Base-by-base conservation (phyloP, 192 early-diverging fungal genomes). In the Entomortierella chlamydospora region DNA sequence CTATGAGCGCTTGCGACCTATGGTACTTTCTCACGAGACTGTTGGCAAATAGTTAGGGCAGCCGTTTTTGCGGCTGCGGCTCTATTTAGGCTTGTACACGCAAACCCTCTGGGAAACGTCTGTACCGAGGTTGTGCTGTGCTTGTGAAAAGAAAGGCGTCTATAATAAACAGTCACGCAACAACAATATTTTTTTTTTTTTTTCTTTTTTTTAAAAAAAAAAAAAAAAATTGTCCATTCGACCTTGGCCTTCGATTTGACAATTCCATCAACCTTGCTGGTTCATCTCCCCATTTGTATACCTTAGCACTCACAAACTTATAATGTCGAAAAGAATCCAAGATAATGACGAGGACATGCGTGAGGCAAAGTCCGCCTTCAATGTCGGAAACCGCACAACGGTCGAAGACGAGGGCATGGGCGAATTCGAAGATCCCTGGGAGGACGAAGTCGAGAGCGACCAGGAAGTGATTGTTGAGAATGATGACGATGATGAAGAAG, bases 361-460 rank as follows among this genome's bases (percentile, higher is more conserved):
- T 39, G 76, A 79, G 56, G 68, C 76, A 54, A 79, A 79, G 68
- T 79, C 76, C 50, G 55, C 55, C 51, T 59, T 65, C 62, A 79
- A 79, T 56, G 56, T 79, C 51, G 68, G 56, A 59, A 51, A 18
- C 28, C 76, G 76, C 68, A 58, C 28, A 25, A 79, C 67, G 0
- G 42, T 67, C 18, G 82, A 85, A 30, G 82, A 84, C 42, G 90
- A 88, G 55, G 90, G 82, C n/a, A 91, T 93, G 87, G 94, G 92
- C 69, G 93, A 95, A 83, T 98, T 95, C 68, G 96, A 98, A 81
- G 97, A 98, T 81, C 87, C 92, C 31, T 98, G 84, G 83, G 96
- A 96, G 61, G 97, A 98, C 82, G 95, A 95, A 73, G 64, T 89
- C 30, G 91, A 88, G 71, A 87, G 89, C 62, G 94, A 94, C 60